These are phyloP conservation scores for Exserohilum rostratum DNA, from an alignment of 2,329 filamentous ascomycete genomes.

Conservation along the genomic window DNA sequence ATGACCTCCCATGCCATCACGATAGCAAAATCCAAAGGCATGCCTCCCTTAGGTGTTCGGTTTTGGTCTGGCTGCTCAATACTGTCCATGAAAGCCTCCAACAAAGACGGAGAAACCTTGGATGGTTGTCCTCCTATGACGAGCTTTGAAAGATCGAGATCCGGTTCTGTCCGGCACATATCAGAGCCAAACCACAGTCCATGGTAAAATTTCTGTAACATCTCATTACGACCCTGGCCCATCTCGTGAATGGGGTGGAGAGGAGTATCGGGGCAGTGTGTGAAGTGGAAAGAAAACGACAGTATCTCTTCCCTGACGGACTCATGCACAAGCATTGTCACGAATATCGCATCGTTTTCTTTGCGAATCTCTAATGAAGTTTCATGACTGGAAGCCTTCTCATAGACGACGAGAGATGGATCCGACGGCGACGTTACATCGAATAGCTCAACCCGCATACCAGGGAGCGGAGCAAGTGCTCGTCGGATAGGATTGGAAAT, in stretches of 20 bases:
- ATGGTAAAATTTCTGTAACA: constrained; percentile 17
- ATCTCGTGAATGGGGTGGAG: constrained; percentile 20
- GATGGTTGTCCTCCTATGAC: no score
- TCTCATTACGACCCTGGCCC: constrained; percentile 15
- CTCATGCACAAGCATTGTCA: background rate
- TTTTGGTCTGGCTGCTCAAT: no score
- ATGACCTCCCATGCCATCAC: constrained; percentile 48
- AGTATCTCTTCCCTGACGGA: background rate
- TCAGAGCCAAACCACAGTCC: constrained; percentile 20
- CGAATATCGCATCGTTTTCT: background rate
- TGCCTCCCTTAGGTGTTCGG: background rate
- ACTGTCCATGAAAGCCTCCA: no score
- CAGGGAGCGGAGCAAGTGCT: constrained; percentile 15
- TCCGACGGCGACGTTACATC: background rate
- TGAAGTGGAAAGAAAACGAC: no score
- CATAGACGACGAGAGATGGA: background rate
- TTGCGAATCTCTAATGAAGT: background rate
- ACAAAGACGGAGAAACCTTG: no score
- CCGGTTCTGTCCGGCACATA: background rate
- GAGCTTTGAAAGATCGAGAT: no score
- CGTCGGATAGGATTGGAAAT: constrained; percentile 21
- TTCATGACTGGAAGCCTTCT: background rate
- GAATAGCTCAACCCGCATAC: background rate
- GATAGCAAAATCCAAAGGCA: constrained; percentile 42
- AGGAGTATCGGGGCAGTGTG: constrained; percentile 6